These are phyloP conservation scores for Fraxinus velutina DNA, from an alignment of 305 asterid genomes.

Conservation along the genomic window DNA sequence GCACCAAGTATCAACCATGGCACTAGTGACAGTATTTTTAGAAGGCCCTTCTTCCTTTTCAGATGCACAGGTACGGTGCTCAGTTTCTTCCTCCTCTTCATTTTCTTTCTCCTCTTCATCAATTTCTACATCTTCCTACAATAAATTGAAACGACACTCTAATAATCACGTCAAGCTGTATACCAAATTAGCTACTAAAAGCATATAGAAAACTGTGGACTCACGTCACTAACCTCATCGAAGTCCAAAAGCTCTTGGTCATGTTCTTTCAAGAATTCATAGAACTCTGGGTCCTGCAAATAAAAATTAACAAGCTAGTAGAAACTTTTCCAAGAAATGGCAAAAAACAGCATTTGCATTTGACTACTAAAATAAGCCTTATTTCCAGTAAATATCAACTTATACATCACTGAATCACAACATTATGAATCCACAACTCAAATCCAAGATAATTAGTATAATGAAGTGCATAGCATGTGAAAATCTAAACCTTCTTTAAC, in stretches of 20 bases:
- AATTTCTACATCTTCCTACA: constrained; percentile 50
- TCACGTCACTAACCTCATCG: constrained; percentile 63
- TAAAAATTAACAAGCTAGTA: constrained; percentile 14
- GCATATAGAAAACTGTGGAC: constrained; percentile 19
- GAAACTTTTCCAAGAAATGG: background rate
- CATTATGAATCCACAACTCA: background rate
- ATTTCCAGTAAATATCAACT: background rate
- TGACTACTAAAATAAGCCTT: background rate
- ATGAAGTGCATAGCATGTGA: background rate
- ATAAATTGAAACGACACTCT: constrained; percentile 17
- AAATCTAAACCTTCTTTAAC: background rate
- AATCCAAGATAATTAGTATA: background rate
- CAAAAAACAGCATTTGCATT: background rate
- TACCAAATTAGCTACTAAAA: constrained; percentile 6
- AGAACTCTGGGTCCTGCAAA: constrained; percentile 85
- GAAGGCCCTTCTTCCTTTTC: constrained; percentile 41
- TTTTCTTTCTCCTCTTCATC: constrained; percentile 44
- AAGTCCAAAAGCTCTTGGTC: constrained; percentile 82
- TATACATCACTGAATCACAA: background rate
- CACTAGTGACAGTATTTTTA: constrained; percentile 63
- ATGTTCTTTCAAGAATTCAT: constrained; percentile 75
- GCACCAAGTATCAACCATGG: constrained; percentile 83
- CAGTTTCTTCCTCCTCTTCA: constrained; percentile 32
- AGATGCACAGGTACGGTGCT: constrained; percentile 33
- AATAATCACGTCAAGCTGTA: constrained; percentile 15